phyloP scores from a whole-genome alignment of 805 yeast species.

The Saccharomycopsis guyanensis region DNA sequence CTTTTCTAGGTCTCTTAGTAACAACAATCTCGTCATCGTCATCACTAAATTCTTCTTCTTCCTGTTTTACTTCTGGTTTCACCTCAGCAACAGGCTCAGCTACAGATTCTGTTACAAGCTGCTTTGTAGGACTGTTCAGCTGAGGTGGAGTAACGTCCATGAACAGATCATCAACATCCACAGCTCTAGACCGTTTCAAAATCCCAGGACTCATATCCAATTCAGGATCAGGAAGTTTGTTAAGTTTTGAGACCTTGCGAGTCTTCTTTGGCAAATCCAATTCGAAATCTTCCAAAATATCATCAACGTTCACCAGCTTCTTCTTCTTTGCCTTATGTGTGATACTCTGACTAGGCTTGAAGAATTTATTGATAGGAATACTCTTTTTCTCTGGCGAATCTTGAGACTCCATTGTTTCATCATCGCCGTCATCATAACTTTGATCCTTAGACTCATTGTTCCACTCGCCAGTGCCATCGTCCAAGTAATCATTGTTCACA shows the following conservation, averaged over 20 bases:
- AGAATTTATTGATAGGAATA: constrained; percentile 46
- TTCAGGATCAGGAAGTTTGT: constrained; percentile 9
- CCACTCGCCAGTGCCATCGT: constrained; percentile 90
- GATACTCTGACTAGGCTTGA: constrained; percentile 33
- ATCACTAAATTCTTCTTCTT: constrained; percentile 32
- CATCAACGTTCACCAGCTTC: constrained; percentile 54
- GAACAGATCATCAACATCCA: constrained; percentile 16
- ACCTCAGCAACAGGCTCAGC: neutral
- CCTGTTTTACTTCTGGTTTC: neutral
- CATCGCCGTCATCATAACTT: constrained; percentile 51
- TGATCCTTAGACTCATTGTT: constrained; percentile 42
- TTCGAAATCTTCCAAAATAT: constrained; percentile 54
- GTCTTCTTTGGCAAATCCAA: constrained; percentile 20
- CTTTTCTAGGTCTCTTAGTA: constrained; percentile 42
- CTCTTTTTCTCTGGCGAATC: constrained; percentile 24
- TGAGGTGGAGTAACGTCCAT: neutral
- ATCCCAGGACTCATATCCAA: neutral
- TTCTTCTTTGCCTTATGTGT: constrained; percentile 32
- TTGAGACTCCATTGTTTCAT: constrained; percentile 26
- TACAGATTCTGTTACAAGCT: no score
- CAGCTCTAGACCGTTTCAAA: neutral
- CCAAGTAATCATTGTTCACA: constrained; percentile 88
- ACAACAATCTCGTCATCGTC: constrained; percentile 55
- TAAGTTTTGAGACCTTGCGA: constrained; percentile 7
- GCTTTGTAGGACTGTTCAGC: neutral